These are phyloP conservation scores for Ophiostoma himal-ulmi DNA, from an alignment of 2,329 filamentous ascomycete genomes.

Conservation along the genomic window DNA sequence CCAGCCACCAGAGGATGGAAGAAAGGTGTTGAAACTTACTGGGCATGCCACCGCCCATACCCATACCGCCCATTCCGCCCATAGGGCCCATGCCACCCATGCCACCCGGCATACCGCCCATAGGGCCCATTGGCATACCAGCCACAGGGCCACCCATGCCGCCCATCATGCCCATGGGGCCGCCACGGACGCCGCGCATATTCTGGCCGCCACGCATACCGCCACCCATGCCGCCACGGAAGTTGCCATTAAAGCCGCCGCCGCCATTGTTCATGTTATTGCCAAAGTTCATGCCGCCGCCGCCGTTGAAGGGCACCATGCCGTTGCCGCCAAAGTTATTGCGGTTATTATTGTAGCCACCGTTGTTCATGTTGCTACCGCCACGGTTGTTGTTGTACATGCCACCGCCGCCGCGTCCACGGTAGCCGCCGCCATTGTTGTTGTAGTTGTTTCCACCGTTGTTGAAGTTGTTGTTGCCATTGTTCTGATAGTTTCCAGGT, in stretches of 20 bases:
- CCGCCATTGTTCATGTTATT: constrained; percentile 36
- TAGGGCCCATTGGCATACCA: constrained; percentile 33
- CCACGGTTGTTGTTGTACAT: constrained; percentile 29
- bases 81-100: constrained; percentile 52
- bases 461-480: constrained; percentile 42
- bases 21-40: constrained; percentile 40
- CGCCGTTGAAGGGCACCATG: constrained; percentile 37
- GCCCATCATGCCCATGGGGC: constrained; percentile 33
- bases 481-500: constrained; percentile 42
- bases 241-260: constrained; percentile 41
- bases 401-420: constrained; percentile 37
- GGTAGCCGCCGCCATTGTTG: constrained; percentile 42
- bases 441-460: constrained; percentile 36
- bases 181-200: constrained; percentile 36
- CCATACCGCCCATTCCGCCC: constrained; percentile 48
- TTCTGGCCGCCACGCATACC: constrained; percentile 36
- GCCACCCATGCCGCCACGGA: constrained; percentile 48
- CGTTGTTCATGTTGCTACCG: constrained; percentile 21
- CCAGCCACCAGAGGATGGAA: neutral
- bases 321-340: constrained; percentile 34
- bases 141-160: constrained; percentile 45
- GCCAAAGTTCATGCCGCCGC: constrained; percentile 39
- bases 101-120: constrained; percentile 37
- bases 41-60: constrained; percentile 48
- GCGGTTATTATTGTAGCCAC: constrained; percentile 22